These are phyloP conservation scores for Cyberlindnera euphorbiae DNA, from an alignment of 805 yeast genomes.

Conservation along the genomic window DNA sequence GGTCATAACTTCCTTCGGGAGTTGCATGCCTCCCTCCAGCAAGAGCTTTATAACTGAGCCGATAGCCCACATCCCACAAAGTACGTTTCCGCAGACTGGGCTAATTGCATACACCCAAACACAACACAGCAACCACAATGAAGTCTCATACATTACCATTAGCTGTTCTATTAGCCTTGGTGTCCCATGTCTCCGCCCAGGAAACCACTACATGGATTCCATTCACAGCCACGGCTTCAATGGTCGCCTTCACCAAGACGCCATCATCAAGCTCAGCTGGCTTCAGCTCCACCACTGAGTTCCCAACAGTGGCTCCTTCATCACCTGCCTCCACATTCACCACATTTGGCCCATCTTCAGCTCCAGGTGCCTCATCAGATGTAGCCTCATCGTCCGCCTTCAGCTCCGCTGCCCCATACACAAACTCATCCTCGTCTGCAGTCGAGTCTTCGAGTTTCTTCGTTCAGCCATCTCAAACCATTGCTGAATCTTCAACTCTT, in stretches of 20 bases:
- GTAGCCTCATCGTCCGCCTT: background rate
- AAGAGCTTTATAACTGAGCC: no score
- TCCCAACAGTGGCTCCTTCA: constrained; percentile 4
- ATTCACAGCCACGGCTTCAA: constrained; percentile 20
- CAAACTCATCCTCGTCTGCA: no score
- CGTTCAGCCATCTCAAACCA: constrained; percentile 8
- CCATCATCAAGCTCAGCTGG: constrained; percentile 2
- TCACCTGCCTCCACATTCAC: constrained; percentile 4
- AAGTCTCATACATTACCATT: constrained; percentile 7
- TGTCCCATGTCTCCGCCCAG: constrained; percentile 17
- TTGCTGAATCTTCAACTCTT: background rate
- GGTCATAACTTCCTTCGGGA: no score
- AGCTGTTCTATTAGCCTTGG: constrained; percentile 5
- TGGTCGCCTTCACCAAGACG: constrained; percentile 11
- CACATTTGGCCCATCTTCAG: constrained; percentile 1
- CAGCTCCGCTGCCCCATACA: no score
- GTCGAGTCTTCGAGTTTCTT: no score
- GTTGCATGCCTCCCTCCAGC: no score
- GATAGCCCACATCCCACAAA: no score
- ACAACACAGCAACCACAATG: constrained; percentile 2
- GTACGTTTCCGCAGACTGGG: no score
- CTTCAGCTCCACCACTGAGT: constrained; percentile 2
- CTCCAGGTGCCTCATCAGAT: background rate
- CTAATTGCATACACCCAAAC: background rate
- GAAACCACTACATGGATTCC: constrained; percentile 16